phyloP scores from a whole-genome alignment of 2,329 filamentous ascomycete species.

The Epichloe coenophiala region DNA sequence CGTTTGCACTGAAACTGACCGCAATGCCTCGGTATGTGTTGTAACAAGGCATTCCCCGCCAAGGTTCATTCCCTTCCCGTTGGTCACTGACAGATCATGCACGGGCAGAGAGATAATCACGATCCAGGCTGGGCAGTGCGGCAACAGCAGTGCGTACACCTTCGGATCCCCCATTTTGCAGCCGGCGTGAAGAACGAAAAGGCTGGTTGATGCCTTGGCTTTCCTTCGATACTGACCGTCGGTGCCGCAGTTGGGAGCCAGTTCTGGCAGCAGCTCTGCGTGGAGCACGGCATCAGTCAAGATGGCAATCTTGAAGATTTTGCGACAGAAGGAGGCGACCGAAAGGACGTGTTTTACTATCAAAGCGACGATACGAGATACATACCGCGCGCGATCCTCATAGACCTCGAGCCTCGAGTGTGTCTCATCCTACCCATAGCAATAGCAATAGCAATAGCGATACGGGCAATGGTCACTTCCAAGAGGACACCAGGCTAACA shows the following conservation, averaged over 20 bases:
- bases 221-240: conserved; percentile 1
- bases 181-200: not conserved
- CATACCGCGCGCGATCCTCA: conserved; percentile 87
- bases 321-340: conserved; percentile 91
- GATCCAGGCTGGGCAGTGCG: conserved; percentile 96
- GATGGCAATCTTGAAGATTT: conserved; percentile 97
- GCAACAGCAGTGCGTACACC: conserved; percentile 79
- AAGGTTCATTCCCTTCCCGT: not conserved
- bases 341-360: conserved; percentile 99
- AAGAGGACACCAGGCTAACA: not conserved
- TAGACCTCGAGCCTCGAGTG: conserved; percentile 87
- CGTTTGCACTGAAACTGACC: not conserved
- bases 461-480: not conserved
- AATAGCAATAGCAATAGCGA: too few species aligned
- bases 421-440: conserved; percentile 1
- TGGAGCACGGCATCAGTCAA: conserved; percentile 94
- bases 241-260: conserved; percentile 65
- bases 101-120: conserved; percentile 86
- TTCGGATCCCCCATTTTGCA: too few species aligned
- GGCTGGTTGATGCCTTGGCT: not conserved
- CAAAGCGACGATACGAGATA: conserved; percentile 98
- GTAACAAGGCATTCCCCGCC: not conserved
- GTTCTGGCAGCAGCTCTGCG: conserved; percentile 98
- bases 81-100: not conserved
- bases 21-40: conserved; percentile 16